Evolutionary conservation across 2,329 filamentous ascomycete genomes (phyloP).

Genomic region (Trichophyton verrucosum): DNA sequence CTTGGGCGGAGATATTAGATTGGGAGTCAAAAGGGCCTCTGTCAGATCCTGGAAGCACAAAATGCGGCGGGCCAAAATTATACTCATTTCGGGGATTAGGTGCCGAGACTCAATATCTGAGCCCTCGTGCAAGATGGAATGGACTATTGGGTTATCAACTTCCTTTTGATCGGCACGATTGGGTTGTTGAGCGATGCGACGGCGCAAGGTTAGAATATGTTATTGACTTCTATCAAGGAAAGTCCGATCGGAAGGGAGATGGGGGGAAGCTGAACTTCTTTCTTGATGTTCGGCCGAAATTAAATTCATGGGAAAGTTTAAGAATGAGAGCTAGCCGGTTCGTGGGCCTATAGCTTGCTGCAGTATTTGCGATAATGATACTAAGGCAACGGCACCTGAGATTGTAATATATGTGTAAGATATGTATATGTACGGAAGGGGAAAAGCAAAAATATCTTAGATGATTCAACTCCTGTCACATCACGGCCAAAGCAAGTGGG

Average conservation of each 20-base stretch:
- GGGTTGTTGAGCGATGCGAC: constrained; percentile 88
- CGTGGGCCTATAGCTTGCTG: constrained; percentile 30
- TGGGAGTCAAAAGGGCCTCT: constrained; percentile 64
- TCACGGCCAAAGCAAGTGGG: not conserved
- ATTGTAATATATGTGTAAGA: constrained; percentile 2
- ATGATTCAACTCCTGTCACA: not conserved
- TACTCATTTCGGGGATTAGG: constrained; percentile 65
- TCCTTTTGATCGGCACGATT: constrained; percentile 94
- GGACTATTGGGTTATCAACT: constrained; percentile 74
- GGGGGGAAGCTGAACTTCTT: constrained; percentile 47
- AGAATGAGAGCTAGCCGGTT: constrained; percentile 43
- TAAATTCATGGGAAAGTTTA: constrained; percentile 51
- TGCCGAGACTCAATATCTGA: constrained; percentile 45
- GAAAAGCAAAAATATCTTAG: not conserved
- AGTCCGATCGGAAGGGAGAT: constrained; percentile 23
- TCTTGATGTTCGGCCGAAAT: constrained; percentile 52
- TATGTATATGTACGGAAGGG: not conserved
- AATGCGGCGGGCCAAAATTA: constrained; percentile 65
- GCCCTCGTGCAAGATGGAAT: constrained; percentile 72
- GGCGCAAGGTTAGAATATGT: constrained; percentile 69
- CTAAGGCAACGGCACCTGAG: not conserved
- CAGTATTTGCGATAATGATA: not conserved
- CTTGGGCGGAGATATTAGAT: constrained; percentile 78
- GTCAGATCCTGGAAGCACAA: constrained; percentile 46
- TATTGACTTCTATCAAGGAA: constrained; percentile 92